Conservation (phyloP, 768 basidiomycete genomes). For the Boletus coccyginus region DNA sequence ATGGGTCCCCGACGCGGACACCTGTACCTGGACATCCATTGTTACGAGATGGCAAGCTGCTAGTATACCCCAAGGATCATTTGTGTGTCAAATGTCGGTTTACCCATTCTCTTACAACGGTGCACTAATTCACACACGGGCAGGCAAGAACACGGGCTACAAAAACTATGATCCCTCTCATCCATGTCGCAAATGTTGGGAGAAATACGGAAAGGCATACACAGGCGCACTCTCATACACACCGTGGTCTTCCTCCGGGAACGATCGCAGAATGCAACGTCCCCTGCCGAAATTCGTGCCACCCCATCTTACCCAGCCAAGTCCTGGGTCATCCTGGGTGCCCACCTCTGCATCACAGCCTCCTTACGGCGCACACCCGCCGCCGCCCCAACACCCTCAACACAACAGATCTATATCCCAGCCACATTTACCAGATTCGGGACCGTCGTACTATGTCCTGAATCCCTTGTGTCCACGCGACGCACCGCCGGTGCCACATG, state of each 20-base stretch:
- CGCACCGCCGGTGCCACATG: slow-evolving; percentile 36
- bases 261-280: slow-evolving; percentile 28
- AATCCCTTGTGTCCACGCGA: slow-evolving; percentile 16
- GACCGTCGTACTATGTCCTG: slow-evolving; percentile 25
- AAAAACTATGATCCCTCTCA: slow-evolving; percentile 62
- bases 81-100: slow-evolving; percentile 66
- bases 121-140: not conserved
- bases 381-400: slow-evolving; percentile 5
- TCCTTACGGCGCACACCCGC: not conserved
- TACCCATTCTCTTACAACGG: not conserved
- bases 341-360: not conserved
- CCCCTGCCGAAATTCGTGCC: slow-evolving; percentile 25
- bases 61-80: slow-evolving; percentile 68
- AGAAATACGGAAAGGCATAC: slow-evolving; percentile 61
- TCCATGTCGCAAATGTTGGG: slow-evolving; percentile 77
- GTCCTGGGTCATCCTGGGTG: not conserved
- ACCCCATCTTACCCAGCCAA: slow-evolving; percentile 14
- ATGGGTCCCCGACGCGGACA: slow-evolving; percentile 58
- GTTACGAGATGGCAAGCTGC: slow-evolving; percentile 53
- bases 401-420: slow-evolving; percentile 23
- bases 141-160: slow-evolving; percentile 75
- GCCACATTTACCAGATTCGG: slow-evolving; percentile 3
- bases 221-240: slow-evolving; percentile 58
- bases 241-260: slow-evolving; percentile 32
- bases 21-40: slow-evolving; percentile 70